These are phyloP conservation scores for Pistacia integerrima DNA, from an alignment of 345 rosid species.

Conservation along the genomic window DNA sequence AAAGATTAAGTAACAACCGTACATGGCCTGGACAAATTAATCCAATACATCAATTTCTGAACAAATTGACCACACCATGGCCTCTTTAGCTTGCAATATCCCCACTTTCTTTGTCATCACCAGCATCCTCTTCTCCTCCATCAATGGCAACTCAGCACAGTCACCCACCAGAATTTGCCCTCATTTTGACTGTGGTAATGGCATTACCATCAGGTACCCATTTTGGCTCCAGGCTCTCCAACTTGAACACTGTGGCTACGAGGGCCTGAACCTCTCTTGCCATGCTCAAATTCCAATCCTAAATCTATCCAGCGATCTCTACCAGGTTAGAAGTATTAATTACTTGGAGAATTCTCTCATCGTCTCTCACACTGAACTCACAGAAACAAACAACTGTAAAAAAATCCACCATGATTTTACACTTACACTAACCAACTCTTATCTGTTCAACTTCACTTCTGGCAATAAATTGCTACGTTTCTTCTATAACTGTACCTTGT, in stretches of 20 bases:
- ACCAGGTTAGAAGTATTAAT: constrained; percentile 17
- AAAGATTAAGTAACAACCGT: not conserved
- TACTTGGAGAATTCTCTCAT: constrained; percentile 26
- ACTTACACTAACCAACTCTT: not conserved
- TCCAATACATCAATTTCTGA: not conserved
- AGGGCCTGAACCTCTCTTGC: constrained; percentile 36
- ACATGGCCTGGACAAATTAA: not conserved
- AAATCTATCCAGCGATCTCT: constrained; percentile 5
- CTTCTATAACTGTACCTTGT: constrained; percentile 29
- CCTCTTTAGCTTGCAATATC: not conserved
- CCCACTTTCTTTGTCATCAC: not conserved
- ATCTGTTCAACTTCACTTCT: constrained; percentile 1
- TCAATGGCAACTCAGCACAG: constrained; percentile 5
- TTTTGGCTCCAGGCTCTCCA: constrained; percentile 26
- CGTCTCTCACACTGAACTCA: constrained; percentile 3
- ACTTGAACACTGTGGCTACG: constrained; percentile 34
- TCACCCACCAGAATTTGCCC: constrained; percentile 20
- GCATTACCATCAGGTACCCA: constrained; percentile 27
- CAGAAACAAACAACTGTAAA: constrained; percentile 18
- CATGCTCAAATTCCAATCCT: constrained; percentile 16
- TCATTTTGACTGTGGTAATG: constrained; percentile 27
- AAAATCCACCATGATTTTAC: constrained; percentile 2
- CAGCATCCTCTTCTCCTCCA: not conserved
- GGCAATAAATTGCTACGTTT: constrained; percentile 22
- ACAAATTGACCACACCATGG: not conserved